Evolutionary conservation across 2,329 filamentous ascomycete species (phyloP).

Genomic region (Penicillium sp.): DNA sequence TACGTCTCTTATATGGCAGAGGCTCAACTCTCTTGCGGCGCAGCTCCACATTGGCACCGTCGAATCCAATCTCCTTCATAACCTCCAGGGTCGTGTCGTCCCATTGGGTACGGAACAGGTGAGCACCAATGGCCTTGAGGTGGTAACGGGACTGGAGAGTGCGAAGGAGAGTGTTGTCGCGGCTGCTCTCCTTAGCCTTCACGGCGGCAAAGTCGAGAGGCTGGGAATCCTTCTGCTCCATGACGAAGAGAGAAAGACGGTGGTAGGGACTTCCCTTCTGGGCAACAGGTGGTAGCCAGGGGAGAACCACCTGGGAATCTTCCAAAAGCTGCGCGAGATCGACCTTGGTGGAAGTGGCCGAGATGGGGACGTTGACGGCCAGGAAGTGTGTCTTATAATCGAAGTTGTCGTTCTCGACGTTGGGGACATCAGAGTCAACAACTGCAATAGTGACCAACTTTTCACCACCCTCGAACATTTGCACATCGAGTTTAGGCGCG

Average conservation of each 20-base stretch:
- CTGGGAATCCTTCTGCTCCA: constrained; percentile 69
- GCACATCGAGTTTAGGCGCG: constrained; percentile 73
- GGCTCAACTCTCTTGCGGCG: constrained; percentile 73
- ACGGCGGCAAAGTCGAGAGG: constrained; percentile 59
- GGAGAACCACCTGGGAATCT: constrained; percentile 65
- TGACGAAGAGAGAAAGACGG: constrained; percentile 75
- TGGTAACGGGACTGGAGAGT: constrained; percentile 68
- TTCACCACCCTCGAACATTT: constrained; percentile 78
- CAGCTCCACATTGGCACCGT: constrained; percentile 79
- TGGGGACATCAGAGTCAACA: constrained; percentile 86
- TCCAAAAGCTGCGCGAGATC: constrained; percentile 62
- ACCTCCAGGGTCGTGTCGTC: constrained; percentile 84
- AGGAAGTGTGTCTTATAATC: constrained; percentile 82
- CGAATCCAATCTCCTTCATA: constrained; percentile 74
- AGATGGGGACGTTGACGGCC: constrained; percentile 69
- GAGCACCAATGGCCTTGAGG: constrained; percentile 73
- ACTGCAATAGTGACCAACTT: constrained; percentile 81
- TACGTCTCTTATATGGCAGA: constrained; percentile 62
- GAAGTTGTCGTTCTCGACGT: constrained; percentile 71
- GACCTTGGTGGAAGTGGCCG: constrained; percentile 59
- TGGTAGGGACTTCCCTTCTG: constrained; percentile 92
- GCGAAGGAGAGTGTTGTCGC: constrained; percentile 72
- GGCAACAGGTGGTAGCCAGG: constrained; percentile 82
- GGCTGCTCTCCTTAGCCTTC: constrained; percentile 49
- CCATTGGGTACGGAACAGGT: constrained; percentile 85